These are phyloP conservation scores for Capsicum chinense DNA, from an alignment of 257 asterid species.

Conservation along the genomic window DNA sequence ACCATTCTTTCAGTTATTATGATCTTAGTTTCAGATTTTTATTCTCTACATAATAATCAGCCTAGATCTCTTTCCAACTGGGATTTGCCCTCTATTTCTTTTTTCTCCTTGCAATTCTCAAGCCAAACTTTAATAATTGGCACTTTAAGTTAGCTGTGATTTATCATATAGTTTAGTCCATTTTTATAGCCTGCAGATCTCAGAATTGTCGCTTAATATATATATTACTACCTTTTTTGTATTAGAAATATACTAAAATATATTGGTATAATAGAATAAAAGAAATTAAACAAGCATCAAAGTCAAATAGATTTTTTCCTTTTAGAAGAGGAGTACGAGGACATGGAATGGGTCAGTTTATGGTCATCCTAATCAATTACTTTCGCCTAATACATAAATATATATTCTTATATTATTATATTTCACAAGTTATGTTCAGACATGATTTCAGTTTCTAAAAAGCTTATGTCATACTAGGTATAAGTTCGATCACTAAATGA, in stretches of 20 bases:
- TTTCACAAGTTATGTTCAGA: too few relatives aligned
- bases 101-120: neutral
- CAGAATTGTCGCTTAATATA: neutral
- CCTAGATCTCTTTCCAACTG: conserved; percentile 31
- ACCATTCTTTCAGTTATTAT: conserved; percentile 38
- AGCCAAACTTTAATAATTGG: neutral
- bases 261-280: neutral
- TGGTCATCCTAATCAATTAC: too few relatives aligned
- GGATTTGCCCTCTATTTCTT: conserved; percentile 24
- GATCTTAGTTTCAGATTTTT: conserved; percentile 32
- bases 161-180: neutral
- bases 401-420: too few relatives aligned
- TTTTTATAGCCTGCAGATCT: neutral
- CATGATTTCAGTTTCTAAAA: too few relatives aligned
- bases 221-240: neutral
- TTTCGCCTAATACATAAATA: too few relatives aligned
- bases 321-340: neutral
- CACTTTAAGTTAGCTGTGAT: neutral
- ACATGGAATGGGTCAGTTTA: neutral
- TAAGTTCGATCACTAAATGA: too few relatives aligned
- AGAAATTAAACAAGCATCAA: neutral
- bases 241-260: neutral
- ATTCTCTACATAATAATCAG: conserved; percentile 36
- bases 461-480: too few relatives aligned
- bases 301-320: neutral